Conservation (phyloP, 176 grass and related monocot genomes). For the Themeda triandra region DNA sequence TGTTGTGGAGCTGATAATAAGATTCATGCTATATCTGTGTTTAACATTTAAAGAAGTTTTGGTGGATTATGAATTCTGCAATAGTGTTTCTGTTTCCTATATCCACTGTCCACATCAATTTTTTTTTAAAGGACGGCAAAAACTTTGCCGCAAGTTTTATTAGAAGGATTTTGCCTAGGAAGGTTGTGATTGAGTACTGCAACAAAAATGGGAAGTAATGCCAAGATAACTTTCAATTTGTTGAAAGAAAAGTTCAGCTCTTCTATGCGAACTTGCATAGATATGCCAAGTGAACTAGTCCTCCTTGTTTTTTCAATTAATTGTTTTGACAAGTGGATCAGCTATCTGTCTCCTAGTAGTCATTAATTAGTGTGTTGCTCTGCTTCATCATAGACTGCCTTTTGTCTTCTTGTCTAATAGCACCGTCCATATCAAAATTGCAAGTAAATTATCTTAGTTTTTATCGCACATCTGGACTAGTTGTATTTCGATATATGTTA, state of each 20-base stretch:
- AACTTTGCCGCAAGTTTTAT: not conserved
- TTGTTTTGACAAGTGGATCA: not conserved
- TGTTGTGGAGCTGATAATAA: not conserved
- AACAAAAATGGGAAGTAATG: not conserved
- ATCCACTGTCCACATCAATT: not conserved
- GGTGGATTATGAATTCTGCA: not conserved
- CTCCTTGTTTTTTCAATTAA: not conserved
- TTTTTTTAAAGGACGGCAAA: not conserved
- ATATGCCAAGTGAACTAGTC: not conserved
- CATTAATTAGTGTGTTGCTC: not conserved
- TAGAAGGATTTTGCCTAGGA: not conserved
- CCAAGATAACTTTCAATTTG: not conserved
- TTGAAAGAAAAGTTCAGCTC: not conserved
- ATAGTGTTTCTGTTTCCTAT: not conserved
- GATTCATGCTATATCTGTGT: not conserved
- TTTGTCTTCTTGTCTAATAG: not conserved
- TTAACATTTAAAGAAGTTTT: not conserved
- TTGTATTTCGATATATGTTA: not conserved
- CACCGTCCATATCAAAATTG: not conserved
- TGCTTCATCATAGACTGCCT: not conserved
- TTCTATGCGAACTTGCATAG: not conserved
- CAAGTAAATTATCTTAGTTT: conserved; percentile 2
- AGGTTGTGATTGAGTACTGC: not conserved
- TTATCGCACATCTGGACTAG: not conserved
- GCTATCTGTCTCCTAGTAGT: not conserved